phyloP scores from a whole-genome alignment of 1,284 basidiomycete species.

The Heterobasidion irregulare region DNA sequence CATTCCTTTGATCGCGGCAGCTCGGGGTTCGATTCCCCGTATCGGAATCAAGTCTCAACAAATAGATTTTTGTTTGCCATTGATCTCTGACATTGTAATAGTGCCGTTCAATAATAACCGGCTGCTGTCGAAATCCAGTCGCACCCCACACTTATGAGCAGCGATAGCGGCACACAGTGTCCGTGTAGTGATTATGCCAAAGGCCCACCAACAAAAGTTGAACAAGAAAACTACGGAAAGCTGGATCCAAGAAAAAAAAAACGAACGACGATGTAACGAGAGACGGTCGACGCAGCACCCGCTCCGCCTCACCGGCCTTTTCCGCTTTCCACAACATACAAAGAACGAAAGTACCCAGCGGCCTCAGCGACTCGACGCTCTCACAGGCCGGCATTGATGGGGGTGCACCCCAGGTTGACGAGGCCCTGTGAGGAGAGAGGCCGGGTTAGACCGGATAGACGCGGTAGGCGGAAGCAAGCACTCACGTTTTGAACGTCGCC shows the following conservation, averaged over 20 bases:
- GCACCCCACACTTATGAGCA: too few species aligned
- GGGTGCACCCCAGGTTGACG: slow-evolving; percentile 30
- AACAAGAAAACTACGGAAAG: background rate
- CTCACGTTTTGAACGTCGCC: slow-evolving; percentile 15
- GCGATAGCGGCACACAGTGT: too few species aligned
- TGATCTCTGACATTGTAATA: too few species aligned
- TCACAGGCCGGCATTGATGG: slow-evolving; percentile 25
- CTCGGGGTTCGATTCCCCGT: slow-evolving; percentile 76
- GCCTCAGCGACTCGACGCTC: too few species aligned
- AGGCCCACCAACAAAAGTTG: too few species aligned
- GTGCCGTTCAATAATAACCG: too few species aligned
- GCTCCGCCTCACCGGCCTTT: too few species aligned
- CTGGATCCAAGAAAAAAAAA: background rate
- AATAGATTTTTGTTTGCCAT: too few species aligned
- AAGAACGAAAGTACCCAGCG: background rate
- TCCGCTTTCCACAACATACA: too few species aligned
- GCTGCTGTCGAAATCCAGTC: too few species aligned
- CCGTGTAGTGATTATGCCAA: too few species aligned
- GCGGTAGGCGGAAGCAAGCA: background rate
- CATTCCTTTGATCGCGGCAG: slow-evolving; percentile 38
- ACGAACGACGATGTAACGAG: background rate
- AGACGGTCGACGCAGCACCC: background rate
- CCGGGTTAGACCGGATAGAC: too few species aligned
- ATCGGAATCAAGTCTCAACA: slow-evolving; percentile 30
- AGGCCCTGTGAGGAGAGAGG: slow-evolving; percentile 15